phyloP scores from a whole-genome alignment of 495 filamentous ascomycete genomes.

The Copromyces sp. region DNA sequence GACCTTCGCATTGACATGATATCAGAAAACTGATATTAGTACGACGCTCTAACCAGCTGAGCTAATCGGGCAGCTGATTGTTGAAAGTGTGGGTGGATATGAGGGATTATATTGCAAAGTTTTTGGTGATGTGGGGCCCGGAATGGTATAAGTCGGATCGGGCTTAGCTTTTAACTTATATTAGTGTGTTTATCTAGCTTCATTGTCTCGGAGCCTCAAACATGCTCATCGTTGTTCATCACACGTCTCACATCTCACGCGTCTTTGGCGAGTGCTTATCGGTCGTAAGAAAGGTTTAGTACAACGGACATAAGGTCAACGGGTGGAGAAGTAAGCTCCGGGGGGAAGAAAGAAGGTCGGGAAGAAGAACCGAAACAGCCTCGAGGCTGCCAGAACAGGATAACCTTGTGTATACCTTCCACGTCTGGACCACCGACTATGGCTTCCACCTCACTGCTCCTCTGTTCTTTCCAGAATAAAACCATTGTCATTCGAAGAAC shows the following conservation, averaged over 20 bases:
- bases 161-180: neutral
- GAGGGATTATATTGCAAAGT: neutral
- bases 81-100: neutral
- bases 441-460: neutral
- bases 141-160: neutral
- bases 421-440: neutral
- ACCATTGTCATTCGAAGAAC: neutral
- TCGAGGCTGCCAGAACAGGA: neutral
- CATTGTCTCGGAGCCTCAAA: neutral
- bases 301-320: neutral
- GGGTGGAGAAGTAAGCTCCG: neutral
- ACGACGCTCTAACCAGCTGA: neutral
- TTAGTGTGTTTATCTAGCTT: neutral
- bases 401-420: neutral
- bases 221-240: neutral
- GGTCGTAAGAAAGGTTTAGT: neutral
- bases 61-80: neutral
- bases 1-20: neutral
- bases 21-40: neutral
- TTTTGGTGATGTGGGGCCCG: neutral
- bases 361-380: neutral
- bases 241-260: neutral
- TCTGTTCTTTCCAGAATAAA: neutral
- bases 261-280: neutral
- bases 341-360: neutral